Evolutionary conservation across 768 basidiomycete genomes (phyloP), one percentile per base, ranked within the genome.

Genomic region (Hygrocybe punicea): DNA sequence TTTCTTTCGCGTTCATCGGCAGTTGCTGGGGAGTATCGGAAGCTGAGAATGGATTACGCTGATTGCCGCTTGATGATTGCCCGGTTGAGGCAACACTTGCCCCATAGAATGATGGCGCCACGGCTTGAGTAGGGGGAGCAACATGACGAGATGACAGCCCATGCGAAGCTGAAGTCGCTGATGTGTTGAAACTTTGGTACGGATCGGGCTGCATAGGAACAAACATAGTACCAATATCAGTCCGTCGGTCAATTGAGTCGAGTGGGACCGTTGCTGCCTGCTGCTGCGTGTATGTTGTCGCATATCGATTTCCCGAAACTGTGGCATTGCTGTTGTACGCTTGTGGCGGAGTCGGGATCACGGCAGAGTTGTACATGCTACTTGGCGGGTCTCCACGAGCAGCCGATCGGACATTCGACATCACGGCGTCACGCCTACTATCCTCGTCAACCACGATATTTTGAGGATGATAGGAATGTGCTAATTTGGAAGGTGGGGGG

Each of bases 191-290:
- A 35, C 80, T 66, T 60, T 80, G 79, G 69, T 83, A 91, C 62
- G 87, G 86, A 23, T 93, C 91, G 34, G 91, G 87, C 68, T 92
- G 91, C 79, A 93, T 81, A 1, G 91, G 90, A 36, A 85, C 85
- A 66, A 85, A 93, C 71, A 93, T 69, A 56, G 81, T 81, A 40
- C 82, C 83, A 36, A 88, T 83, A 50, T 89, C 87, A 24, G 81
- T 71, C 54, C 85, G 79, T 50, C 82, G 76, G 53, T 85, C 85
- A 16, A 86, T 61, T n/a, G 82, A 69, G 46, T 87, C 85, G 63
- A 86, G 87, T 16, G 81, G 54, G 59, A 77, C 65, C 50, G 67
- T 58, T 49, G 69, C 59, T 58, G 76, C 72, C 53, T 72, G 77
- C 55, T 61, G 64, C 51, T 80, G 79, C 10, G 78, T 68, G 58